phyloP scores from a whole-genome alignment of 192 early-diverging fungal genomes.

The Coemansia sp. region DNA sequence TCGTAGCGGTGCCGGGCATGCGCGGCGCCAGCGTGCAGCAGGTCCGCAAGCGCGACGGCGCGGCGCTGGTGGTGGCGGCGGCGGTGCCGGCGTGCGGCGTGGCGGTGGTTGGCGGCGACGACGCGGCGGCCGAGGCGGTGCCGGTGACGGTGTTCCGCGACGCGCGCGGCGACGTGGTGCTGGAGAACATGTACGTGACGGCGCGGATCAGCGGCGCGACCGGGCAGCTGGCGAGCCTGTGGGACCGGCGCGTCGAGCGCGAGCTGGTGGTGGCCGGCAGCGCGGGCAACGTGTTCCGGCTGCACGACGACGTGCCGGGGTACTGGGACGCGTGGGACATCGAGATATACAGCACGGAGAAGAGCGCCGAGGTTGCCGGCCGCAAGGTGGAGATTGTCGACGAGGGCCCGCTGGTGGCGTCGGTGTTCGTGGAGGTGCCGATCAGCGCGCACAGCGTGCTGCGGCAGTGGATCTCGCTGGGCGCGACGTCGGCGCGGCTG shows the following conservation, averaged over 20 bases:
- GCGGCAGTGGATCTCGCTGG: conserved; percentile 72
- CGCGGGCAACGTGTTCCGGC: conserved; percentile 64
- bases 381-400: conserved; percentile 57
- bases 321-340: conserved; percentile 89
- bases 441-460: conserved; percentile 66
- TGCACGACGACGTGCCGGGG: conserved; percentile 84
- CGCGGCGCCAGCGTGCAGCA: conserved; percentile 12
- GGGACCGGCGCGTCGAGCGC: conserved; percentile 56
- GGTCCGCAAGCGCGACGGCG: conserved; percentile 23
- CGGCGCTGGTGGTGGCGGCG: conserved; percentile 26
- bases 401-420: conserved; percentile 75
- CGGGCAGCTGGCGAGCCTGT: conserved; percentile 70
- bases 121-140: background rate
- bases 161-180: conserved; percentile 34
- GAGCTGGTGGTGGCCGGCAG: conserved; percentile 44
- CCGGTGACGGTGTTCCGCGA: conserved; percentile 27
- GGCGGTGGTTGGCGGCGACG: conserved; percentile 2
- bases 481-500: conserved; percentile 63
- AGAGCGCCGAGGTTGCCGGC: conserved; percentile 58
- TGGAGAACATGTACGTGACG: conserved; percentile 75
- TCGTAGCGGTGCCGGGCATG: conserved; percentile 58
- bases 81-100: conserved; percentile 29
- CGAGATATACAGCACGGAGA: conserved; percentile 93
- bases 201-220: conserved; percentile 60
- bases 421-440: conserved; percentile 62